A percentile compares a stretch with the other conserved stretches of the same genome.
phyloP scores from a whole-genome alignment of 805 yeast species.

The Wickerhamiella shivajii region DNA sequence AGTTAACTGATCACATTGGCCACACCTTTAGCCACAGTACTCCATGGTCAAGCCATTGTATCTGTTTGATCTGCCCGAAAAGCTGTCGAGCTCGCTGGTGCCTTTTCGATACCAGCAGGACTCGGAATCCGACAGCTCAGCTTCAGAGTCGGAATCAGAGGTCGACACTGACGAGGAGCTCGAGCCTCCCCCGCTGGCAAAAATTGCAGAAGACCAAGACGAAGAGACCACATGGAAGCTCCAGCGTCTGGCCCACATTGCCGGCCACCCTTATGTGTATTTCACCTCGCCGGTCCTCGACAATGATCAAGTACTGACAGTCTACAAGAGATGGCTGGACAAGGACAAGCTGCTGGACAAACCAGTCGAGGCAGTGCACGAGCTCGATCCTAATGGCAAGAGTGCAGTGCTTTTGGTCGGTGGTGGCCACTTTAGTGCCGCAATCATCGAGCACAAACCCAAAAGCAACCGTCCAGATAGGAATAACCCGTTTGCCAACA shows the following conservation, averaged over 20 bases:
- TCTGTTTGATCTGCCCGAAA: constrained; percentile 1
- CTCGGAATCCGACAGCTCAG: no score
- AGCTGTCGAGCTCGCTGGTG: not conserved
- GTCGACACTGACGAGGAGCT: not conserved
- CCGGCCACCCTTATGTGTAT: constrained; percentile 49
- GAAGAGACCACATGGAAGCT: constrained; percentile 15
- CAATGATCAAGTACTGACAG: constrained; percentile 38
- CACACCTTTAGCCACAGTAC: no score
- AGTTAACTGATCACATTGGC: no score
- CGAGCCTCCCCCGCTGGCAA: not conserved
- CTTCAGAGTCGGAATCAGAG: no score
- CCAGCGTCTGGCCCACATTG: constrained; percentile 17
- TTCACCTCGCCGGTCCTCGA: constrained; percentile 38
- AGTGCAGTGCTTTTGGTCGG: constrained; percentile 89
- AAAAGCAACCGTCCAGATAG: constrained; percentile 33
- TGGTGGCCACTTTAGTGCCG: constrained; percentile 97
- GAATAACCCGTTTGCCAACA: constrained; percentile 38
- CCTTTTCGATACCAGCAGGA: not conserved
- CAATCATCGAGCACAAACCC: constrained; percentile 62
- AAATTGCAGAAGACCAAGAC: constrained; percentile 2
- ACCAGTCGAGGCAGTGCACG: constrained; percentile 37
- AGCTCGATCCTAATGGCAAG: constrained; percentile 24
- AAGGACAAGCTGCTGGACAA: constrained; percentile 26
- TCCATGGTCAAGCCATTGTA: constrained; percentile 2
- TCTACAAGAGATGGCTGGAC: constrained; percentile 50